Base-by-base conservation (phyloP, 2,329 filamentous ascomycete genomes). In the Xylariaceae sp. region DNA sequence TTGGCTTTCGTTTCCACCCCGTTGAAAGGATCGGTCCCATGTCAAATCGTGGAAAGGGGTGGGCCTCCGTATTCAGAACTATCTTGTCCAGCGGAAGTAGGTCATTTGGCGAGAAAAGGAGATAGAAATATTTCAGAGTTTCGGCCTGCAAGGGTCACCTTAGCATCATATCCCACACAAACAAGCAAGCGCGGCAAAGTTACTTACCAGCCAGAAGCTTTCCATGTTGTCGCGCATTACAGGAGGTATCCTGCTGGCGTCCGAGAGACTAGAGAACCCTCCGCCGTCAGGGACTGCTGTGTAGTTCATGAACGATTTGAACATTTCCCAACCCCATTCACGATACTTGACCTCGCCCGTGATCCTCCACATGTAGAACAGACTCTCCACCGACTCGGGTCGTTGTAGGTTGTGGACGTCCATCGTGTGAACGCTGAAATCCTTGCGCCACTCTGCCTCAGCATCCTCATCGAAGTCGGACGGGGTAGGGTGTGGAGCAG, bases 291-390 rank as follows among this genome's bases (percentile, higher is more conserved):
- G 81, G 2, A 96, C 89, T 6, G 89, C 86, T 0, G 91, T 96
- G 74, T 96, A 84, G 68, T 92, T 88, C 74, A 94, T 82, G 72
- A 99, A 99, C 0, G 89, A 87, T 72, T 91, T 87, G 78, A 99
- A 99, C 88, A 99, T 98, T 67, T 96, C 89, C 95, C 95, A 99
- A 12, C 95, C 95, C 94, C 94, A 98, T 68, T 97, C 87, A 23
- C 95, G 86, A 75, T 99, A 99, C 64, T 87, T 88, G 34, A 85
- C 80, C 61, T 99, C 93, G 23, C 90, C 91, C 0, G 95, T 99
- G 73, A 99, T 96, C 61, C 95, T 88, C 90, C 94, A 99, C 92
- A 99, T 96, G 78, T 98, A 96, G 70, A 99, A 93, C 60, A 99
- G 78, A 58, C 88, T 93, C 78, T 99, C 95, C n/a, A 97, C 88